Conservation (phyloP, 768 basidiomycete genomes). For the Antrodiella citrinella region DNA sequence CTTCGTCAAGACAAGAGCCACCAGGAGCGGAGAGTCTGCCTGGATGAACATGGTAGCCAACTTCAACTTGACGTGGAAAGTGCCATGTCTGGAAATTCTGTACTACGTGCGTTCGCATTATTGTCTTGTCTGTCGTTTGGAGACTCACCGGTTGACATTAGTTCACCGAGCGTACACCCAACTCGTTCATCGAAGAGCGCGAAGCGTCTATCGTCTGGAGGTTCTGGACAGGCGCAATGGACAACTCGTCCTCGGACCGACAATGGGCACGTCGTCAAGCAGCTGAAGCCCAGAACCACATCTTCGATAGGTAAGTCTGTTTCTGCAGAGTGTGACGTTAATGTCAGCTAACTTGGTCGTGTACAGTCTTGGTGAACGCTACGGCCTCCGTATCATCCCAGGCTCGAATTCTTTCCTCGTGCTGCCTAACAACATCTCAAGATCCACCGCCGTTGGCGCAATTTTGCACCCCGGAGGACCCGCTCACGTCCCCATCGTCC, state of each 20-base stretch:
- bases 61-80: constrained; percentile 77
- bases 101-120: constrained; percentile 58
- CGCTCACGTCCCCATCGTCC: constrained; percentile 28
- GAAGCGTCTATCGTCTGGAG: constrained; percentile 81
- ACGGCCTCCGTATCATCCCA: constrained; percentile 76
- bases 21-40: constrained; percentile 24
- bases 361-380: constrained; percentile 70
- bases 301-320: constrained; percentile 57
- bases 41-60: constrained; percentile 83
- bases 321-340: too few species aligned
- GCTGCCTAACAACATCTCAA: constrained; percentile 74
- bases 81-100: constrained; percentile 72
- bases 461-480: constrained; percentile 61
- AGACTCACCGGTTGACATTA: constrained; percentile 20
- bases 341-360: background rate
- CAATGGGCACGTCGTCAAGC: constrained; percentile 84
- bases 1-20: constrained; percentile 55
- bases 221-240: constrained; percentile 56
- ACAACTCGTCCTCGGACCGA: constrained; percentile 39
- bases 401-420: constrained; percentile 76
- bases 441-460: constrained; percentile 77
- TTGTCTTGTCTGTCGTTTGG: background rate
- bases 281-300: constrained; percentile 88
- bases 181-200: constrained; percentile 77
- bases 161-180: constrained; percentile 87